A percentile compares a stretch with the other conserved stretches of the same genome.
Evolutionary conservation across 352 stramenopile genomes (phyloP).

Genomic region (Pythium rishiriense): DNA sequence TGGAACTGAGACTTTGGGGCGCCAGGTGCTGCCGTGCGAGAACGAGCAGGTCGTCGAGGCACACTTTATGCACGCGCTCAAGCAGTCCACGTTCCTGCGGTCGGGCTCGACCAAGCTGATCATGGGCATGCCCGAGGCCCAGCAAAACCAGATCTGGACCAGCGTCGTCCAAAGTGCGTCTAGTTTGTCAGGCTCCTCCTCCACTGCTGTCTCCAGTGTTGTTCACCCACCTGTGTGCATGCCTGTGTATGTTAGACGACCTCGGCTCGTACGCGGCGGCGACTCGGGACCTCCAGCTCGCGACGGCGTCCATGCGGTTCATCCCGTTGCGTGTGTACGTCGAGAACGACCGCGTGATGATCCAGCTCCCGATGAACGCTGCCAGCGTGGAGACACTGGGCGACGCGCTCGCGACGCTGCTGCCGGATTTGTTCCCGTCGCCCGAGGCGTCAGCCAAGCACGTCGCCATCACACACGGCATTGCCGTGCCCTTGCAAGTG

Average conservation of each 20-base stretch:
- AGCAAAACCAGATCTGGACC: slow-evolving; percentile 82
- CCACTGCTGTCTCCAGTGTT: too few species aligned
- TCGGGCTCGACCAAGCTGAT: slow-evolving; percentile 78
- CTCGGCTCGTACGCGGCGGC: slow-evolving; percentile 47
- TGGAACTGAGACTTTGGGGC: not conserved
- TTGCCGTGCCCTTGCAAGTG: slow-evolving; percentile 45
- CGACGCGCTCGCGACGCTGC: slow-evolving; percentile 53
- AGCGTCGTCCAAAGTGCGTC: slow-evolving; percentile 65
- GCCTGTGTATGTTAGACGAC: slow-evolving; percentile 29
- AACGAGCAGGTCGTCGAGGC: slow-evolving; percentile 75
- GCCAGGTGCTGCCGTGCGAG: slow-evolving; percentile 65
- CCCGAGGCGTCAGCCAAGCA: not conserved
- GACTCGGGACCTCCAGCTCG: slow-evolving; percentile 49
- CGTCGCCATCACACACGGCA: slow-evolving; percentile 41
- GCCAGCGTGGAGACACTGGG: slow-evolving; percentile 47
- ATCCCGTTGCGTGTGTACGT: slow-evolving; percentile 71
- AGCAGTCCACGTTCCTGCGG: slow-evolving; percentile 75
- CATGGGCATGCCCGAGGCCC: slow-evolving; percentile 75
- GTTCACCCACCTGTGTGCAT: too few species aligned
- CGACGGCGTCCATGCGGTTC: slow-evolving; percentile 37
- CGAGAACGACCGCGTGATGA: slow-evolving; percentile 46
- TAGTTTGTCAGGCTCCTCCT: not conserved
- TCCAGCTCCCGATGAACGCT: slow-evolving; percentile 66
- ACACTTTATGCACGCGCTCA: slow-evolving; percentile 87
- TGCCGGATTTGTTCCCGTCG: slow-evolving; percentile 62